Evolutionary conservation across 2,329 filamentous ascomycete genomes (phyloP).

Genomic region (Colletotrichum plurivorum): DNA sequence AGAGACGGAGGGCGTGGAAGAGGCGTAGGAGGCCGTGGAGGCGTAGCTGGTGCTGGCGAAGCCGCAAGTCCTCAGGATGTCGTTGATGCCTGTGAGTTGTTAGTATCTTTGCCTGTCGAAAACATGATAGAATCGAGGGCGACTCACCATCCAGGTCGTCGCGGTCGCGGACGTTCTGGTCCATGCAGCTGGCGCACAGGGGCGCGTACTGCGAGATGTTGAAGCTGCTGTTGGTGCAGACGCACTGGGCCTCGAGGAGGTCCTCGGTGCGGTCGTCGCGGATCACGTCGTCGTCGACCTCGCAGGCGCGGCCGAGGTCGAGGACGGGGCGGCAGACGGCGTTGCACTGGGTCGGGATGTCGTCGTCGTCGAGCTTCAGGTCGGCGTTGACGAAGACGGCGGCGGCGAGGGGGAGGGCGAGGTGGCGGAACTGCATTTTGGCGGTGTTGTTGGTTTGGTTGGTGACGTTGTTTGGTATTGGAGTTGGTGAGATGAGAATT

Average conservation of each 20-base stretch:
- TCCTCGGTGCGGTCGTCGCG: conserved; percentile 51
- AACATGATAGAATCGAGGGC: background rate
- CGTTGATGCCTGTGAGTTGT: conserved; percentile 38
- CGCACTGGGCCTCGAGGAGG: conserved; percentile 55
- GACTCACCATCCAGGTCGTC: conserved; percentile 42
- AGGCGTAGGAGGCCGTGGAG: conserved; percentile 37
- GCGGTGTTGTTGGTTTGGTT: conserved; percentile 4
- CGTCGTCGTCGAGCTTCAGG: conserved; percentile 40
- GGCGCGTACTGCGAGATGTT: conserved; percentile 53
- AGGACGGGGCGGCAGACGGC: conserved; percentile 41
- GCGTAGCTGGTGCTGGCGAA: conserved; percentile 41
- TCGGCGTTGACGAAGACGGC: conserved; percentile 37
- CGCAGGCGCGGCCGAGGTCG: conserved; percentile 38
- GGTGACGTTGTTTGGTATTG: background rate
- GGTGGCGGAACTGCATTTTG: conserved; percentile 40
- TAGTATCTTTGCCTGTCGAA: background rate
- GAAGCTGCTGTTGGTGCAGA: conserved; percentile 59
- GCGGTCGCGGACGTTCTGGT: conserved; percentile 38
- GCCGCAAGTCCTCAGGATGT: conserved; percentile 42
- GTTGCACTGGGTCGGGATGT: conserved; percentile 41
- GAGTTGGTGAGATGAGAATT: background rate
- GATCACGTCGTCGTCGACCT: conserved; percentile 43
- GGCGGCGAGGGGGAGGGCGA: conserved; percentile 36
- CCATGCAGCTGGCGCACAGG: conserved; percentile 45
- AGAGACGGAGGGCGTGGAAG: conserved; percentile 30